Percentiles rank a stretch among this genome's conserved stretches.
These are phyloP conservation scores for Boechera retrofracta DNA, from an alignment of 345 rosid species.

Conservation along the genomic window DNA sequence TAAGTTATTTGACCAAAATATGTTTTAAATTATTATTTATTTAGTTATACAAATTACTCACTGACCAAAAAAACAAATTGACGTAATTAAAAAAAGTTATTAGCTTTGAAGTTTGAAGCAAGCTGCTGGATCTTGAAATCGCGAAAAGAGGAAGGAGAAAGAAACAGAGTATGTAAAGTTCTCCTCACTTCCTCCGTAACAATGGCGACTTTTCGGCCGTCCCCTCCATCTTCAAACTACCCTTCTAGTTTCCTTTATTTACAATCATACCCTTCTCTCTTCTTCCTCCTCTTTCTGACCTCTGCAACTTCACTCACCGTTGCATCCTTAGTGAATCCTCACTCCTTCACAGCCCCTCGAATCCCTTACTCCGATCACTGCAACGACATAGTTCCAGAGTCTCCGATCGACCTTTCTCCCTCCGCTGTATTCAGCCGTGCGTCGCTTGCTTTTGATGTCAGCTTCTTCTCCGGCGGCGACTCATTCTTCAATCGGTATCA, in stretches of 20 bases:
- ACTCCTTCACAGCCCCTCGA: slow-evolving; percentile 31
- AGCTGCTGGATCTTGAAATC: slow-evolving; percentile 27
- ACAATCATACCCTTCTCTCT: slow-evolving; percentile 7
- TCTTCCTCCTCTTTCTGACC: slow-evolving; percentile 29
- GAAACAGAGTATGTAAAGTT: slow-evolving; percentile 39
- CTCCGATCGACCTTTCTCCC: slow-evolving; percentile 42
- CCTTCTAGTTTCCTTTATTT: slow-evolving; percentile 34
- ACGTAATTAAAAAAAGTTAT: too few species aligned
- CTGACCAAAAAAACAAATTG: neutral
- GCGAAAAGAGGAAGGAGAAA: slow-evolving; percentile 6
- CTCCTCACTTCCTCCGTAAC: slow-evolving; percentile 24
- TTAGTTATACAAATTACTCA: neutral
- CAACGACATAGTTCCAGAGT: slow-evolving; percentile 53
- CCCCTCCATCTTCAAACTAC: slow-evolving; percentile 17
- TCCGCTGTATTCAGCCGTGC: slow-evolving; percentile 28
- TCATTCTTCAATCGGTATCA: slow-evolving; percentile 37
- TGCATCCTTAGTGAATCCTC: slow-evolving; percentile 34
- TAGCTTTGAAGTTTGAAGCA: neutral
- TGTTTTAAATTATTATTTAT: slow-evolving; percentile 26
- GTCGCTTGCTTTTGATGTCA: slow-evolving; percentile 46
- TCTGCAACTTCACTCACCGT: slow-evolving; percentile 39
- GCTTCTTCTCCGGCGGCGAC: slow-evolving; percentile 64
- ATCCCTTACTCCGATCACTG: slow-evolving; percentile 60
- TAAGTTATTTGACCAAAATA: neutral
- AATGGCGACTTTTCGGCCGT: slow-evolving; percentile 43